A percentile compares a stretch with the other conserved stretches of the same genome.
These are phyloP conservation scores for Lupinus albus DNA, from an alignment of 306 rosid species.

Conservation along the genomic window DNA sequence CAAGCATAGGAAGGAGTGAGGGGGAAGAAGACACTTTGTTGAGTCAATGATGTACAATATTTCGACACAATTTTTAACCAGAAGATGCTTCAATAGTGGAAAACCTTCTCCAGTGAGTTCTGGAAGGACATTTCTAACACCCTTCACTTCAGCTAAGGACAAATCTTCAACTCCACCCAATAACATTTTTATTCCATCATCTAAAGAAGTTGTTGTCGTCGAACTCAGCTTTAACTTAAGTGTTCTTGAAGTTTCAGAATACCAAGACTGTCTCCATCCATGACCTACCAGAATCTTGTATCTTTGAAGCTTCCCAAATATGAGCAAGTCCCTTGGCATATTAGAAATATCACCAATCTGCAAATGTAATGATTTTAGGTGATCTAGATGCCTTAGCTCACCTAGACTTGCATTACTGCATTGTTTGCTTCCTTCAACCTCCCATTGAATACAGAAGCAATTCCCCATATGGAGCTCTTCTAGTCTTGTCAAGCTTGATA, in stretches of 20 bases:
- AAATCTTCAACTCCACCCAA: conserved; percentile 35
- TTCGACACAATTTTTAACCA: conserved; percentile 12
- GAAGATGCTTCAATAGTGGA: conserved; percentile 36
- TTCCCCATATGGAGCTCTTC: conserved; percentile 35
- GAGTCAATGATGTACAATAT: conserved; percentile 4
- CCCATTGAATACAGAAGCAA: conserved; percentile 11
- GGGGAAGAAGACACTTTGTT: no score
- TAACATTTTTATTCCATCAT: not conserved
- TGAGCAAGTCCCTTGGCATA: not conserved
- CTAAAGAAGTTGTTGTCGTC: not conserved
- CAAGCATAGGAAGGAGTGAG: not conserved
- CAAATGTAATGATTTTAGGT: not conserved
- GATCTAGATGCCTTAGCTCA: conserved; percentile 7
- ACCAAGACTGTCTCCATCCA: not conserved
- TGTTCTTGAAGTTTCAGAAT: not conserved
- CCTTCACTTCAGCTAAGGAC: conserved; percentile 29
- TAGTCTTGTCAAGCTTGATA: conserved; percentile 37
- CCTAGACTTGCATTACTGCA: not conserved
- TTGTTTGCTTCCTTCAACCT: not conserved
- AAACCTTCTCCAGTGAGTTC: conserved; percentile 16
- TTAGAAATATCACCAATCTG: not conserved
- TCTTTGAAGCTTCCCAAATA: not conserved
- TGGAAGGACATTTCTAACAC: not conserved
- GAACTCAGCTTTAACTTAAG: not conserved
- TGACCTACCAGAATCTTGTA: not conserved